Conservation (phyloP, 371 early-diverging fungal genomes). For the Gilbertella persicaria region DNA sequence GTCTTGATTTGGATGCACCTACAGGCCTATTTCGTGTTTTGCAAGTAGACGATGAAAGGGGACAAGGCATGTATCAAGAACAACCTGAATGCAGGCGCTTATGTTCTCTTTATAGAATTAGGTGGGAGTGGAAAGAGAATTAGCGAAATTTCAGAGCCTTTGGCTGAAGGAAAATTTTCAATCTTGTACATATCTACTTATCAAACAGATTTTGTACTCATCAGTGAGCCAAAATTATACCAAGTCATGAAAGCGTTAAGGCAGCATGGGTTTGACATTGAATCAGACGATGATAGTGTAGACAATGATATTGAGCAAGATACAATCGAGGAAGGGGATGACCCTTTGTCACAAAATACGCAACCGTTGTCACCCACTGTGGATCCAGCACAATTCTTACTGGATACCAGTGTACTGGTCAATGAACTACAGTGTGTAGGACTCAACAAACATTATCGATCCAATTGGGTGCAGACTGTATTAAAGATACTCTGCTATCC, state of each 20-base stretch:
- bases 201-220: conserved; percentile 65
- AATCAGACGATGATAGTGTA: conserved; percentile 8
- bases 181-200: conserved; percentile 60
- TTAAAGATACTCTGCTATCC: conserved; percentile 57
- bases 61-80: conserved; percentile 37
- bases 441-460: conserved; percentile 36
- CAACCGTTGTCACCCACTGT: neutral
- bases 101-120: conserved; percentile 7
- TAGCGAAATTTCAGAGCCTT: conserved; percentile 58
- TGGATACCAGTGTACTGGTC: conserved; percentile 34
- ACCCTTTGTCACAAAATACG: neutral
- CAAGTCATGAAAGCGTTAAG: conserved; percentile 50
- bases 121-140: conserved; percentile 62
- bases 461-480: conserved; percentile 48
- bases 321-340: neutral
- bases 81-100: neutral
- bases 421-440: conserved; percentile 55
- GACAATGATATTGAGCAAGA: neutral
- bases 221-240: conserved; percentile 51
- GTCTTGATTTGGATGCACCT: conserved; percentile 29
- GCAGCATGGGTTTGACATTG: conserved; percentile 40
- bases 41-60: conserved; percentile 59
- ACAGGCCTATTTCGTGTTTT: conserved; percentile 58
- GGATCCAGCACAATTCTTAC: conserved; percentile 15
- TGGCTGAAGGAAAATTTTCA: conserved; percentile 58